Percentiles rank a stretch among this genome's conserved stretches.
phyloP scores from a whole-genome alignment of 257 asterid species.

The Nicotiana knightiana region DNA sequence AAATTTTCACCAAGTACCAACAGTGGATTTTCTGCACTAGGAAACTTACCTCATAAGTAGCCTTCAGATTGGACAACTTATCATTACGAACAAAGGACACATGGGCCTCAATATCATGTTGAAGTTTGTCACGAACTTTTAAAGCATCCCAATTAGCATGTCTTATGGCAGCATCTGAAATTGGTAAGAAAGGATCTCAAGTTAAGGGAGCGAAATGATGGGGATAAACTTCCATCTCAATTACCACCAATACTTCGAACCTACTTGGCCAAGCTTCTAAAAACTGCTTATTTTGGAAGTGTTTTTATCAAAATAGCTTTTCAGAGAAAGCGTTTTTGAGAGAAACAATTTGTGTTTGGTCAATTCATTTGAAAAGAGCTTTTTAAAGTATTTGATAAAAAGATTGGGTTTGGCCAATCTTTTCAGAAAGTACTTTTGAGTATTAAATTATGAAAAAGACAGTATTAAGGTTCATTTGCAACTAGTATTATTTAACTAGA shows the following conservation, averaged over 20 bases:
- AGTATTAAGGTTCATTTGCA: no score
- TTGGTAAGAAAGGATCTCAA: background rate
- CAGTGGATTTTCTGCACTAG: background rate
- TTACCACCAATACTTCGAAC: background rate
- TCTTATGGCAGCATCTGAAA: slow-evolving; percentile 49
- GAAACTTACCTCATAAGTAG: slow-evolving; percentile 38
- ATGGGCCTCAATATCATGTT: slow-evolving; percentile 50
- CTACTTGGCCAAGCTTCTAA: background rate
- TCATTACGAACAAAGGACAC: slow-evolving; percentile 35
- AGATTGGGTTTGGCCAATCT: no score
- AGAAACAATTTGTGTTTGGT: no score
- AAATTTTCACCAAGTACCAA: background rate
- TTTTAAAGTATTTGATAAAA: no score
- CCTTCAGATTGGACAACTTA: slow-evolving; percentile 39
- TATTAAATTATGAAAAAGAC: no score
- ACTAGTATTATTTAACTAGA: no score
- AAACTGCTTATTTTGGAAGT: no score
- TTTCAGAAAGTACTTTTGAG: no score
- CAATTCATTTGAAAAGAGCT: no score
- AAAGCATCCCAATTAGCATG: slow-evolving; percentile 55
- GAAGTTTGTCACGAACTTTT: slow-evolving; percentile 51
- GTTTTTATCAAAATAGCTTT: no score
- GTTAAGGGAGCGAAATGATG: background rate
- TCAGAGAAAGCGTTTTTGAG: no score
- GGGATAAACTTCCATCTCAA: background rate